Evolutionary conservation across 1,139 yeast species (phyloP).

Genomic region (Saccharomyces pastorianus): DNA sequence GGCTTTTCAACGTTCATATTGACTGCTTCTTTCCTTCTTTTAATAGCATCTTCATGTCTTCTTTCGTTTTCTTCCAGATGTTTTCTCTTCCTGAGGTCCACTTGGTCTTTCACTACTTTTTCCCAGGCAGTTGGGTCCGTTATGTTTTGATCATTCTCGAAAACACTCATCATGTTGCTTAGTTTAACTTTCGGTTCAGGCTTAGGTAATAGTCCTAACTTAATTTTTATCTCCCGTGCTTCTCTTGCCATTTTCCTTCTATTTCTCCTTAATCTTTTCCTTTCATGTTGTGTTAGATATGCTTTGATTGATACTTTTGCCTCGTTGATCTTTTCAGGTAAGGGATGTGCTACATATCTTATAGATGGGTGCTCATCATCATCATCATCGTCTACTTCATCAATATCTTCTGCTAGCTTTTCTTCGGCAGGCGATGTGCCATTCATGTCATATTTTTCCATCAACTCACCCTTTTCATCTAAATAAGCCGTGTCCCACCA

Average conservation of each 20-base stretch:
- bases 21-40: constrained; percentile 4
- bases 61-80: constrained; percentile 58
- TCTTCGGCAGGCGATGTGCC: constrained; percentile 12
- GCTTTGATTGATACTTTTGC: constrained; percentile 41
- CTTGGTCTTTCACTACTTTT: constrained; percentile 57
- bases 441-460: constrained; percentile 17
- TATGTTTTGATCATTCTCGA: constrained; percentile 73
- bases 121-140: constrained; percentile 87
- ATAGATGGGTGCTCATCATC: constrained; percentile 23
- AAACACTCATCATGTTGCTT: constrained; percentile 74
- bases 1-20: neutral
- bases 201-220: constrained; percentile 75
- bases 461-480: constrained; percentile 9
- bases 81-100: constrained; percentile 49
- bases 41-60: constrained; percentile 34
- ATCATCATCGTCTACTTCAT: constrained; percentile 19
- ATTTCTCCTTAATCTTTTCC: constrained; percentile 64
- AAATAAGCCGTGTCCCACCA: constrained; percentile 30
- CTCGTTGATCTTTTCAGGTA: constrained; percentile 53
- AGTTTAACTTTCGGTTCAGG: constrained; percentile 86
- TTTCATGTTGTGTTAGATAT: constrained; percentile 68
- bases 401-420: constrained; percentile 13
- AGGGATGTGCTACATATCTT: constrained; percentile 71
- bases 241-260: constrained; percentile 56
- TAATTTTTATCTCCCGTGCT: constrained; percentile 69